Percentiles rank a stretch among this genome's conserved stretches.
These are phyloP conservation scores for Kodamaea kaohsiungensis DNA, from an alignment of 805 yeast species.

Conservation along the genomic window DNA sequence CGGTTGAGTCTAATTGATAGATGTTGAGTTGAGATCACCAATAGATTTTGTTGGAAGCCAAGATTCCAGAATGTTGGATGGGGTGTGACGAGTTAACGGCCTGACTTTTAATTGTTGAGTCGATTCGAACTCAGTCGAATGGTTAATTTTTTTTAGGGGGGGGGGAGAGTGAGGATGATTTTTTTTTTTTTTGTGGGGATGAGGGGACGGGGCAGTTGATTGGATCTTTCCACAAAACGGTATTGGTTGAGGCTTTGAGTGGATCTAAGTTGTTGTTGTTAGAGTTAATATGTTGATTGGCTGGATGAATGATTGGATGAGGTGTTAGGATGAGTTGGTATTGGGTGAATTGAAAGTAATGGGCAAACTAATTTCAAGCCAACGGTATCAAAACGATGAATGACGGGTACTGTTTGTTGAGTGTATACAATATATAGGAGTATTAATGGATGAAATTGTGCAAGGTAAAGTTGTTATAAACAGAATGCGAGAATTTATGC, in stretches of 20 bases:
- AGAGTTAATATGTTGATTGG: neutral
- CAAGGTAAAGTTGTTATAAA: neutral
- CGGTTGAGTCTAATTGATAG: too few relatives aligned
- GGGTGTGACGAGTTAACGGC: too few relatives aligned
- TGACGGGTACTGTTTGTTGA: too few relatives aligned
- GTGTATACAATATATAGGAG: neutral
- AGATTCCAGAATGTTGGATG: too few relatives aligned
- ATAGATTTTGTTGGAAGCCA: too few relatives aligned
- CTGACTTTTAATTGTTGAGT: neutral
- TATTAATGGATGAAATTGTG: neutral
- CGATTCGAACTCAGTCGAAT: neutral
- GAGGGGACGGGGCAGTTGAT: neutral
- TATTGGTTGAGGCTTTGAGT: neutral
- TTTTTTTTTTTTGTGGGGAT: slow-evolving; percentile 7
- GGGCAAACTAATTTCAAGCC: too few relatives aligned
- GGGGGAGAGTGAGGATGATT: neutral
- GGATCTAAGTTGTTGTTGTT: neutral
- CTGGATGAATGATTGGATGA: neutral
- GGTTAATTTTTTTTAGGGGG: neutral
- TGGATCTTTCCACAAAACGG: slow-evolving; percentile 1
- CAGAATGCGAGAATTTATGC: neutral
- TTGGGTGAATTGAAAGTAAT: too few relatives aligned
- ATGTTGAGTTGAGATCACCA: too few relatives aligned
- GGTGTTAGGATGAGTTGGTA: neutral
- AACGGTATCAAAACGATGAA: too few relatives aligned